phyloP scores from a whole-genome alignment of 176 grass and related monocot species.

The Tillandsia fasciculata region DNA sequence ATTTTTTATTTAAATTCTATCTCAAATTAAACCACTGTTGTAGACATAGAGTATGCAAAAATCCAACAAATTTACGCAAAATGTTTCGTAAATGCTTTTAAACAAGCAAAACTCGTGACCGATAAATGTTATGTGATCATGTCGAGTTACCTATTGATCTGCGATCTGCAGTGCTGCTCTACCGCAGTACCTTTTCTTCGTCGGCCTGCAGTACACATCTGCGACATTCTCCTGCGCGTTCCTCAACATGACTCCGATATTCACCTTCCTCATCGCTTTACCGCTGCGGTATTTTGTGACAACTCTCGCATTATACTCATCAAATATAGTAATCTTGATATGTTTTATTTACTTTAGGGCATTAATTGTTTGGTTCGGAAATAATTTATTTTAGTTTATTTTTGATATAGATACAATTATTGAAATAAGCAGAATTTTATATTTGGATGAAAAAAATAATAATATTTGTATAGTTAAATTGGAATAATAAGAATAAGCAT shows the following conservation, averaged over 20 bases:
- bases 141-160: neutral
- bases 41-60: no score
- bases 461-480: no score
- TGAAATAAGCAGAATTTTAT: no score
- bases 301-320: neutral
- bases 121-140: neutral
- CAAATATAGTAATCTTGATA: neutral
- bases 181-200: constrained; percentile 80
- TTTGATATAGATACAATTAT: no score
- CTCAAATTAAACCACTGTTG: no score
- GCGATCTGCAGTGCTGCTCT: constrained; percentile 48
- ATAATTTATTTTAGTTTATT: neutral
- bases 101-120: no score
- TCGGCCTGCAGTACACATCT: constrained; percentile 60
- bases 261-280: constrained; percentile 73
- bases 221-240: constrained; percentile 87
- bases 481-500: no score
- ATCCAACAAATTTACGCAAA: no score
- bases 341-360: neutral
- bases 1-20: no score
- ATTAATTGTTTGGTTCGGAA: neutral
- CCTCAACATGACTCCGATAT: constrained; percentile 64
- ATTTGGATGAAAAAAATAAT: no score
- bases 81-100: no score
- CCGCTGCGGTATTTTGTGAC: constrained; percentile 29